Conservation (phyloP, 2,329 filamentous ascomycete species). For the Penicillium hesseltinei region DNA sequence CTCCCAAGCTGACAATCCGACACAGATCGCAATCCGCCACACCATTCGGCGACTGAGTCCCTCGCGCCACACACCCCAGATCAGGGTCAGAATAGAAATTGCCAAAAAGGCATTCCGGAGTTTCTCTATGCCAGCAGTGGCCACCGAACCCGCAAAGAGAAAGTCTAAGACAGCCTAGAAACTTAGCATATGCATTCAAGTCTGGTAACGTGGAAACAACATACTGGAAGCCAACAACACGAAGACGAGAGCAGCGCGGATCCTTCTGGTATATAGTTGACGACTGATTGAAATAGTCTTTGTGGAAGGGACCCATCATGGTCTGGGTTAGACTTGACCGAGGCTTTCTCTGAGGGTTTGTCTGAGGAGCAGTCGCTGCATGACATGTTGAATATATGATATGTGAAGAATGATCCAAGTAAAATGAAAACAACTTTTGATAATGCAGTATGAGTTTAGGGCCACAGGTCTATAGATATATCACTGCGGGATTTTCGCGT, state of each 20-base stretch:
- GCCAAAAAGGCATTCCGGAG: constrained; percentile 14
- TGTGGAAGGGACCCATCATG: background rate
- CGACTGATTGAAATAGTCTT: background rate
- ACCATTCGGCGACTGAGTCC: constrained; percentile 16
- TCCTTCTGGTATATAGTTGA: constrained; percentile 15
- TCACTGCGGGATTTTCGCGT: background rate
- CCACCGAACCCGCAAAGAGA: constrained; percentile 19
- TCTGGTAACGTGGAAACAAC: background rate
- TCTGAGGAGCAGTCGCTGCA: background rate
- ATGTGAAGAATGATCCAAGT: background rate
- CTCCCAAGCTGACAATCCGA: constrained; percentile 12
- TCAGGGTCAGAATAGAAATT: constrained; percentile 14
- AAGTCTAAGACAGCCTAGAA: constrained; percentile 16
- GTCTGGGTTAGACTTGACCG: background rate
- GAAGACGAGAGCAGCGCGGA: constrained; percentile 16
- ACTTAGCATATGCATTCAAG: background rate
- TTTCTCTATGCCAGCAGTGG: constrained; percentile 13
- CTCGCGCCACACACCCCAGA: constrained; percentile 10
- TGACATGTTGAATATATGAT: background rate
- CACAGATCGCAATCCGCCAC: constrained; percentile 15
- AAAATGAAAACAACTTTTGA: too few species aligned
- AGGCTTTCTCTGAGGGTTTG: background rate
- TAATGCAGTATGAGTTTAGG: background rate
- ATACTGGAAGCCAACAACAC: constrained; percentile 19
- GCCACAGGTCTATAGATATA: background rate